These are phyloP conservation scores for Lodderomyces elongisporus DNA, from an alignment of 1,139 yeast genomes.

Conservation along the genomic window DNA sequence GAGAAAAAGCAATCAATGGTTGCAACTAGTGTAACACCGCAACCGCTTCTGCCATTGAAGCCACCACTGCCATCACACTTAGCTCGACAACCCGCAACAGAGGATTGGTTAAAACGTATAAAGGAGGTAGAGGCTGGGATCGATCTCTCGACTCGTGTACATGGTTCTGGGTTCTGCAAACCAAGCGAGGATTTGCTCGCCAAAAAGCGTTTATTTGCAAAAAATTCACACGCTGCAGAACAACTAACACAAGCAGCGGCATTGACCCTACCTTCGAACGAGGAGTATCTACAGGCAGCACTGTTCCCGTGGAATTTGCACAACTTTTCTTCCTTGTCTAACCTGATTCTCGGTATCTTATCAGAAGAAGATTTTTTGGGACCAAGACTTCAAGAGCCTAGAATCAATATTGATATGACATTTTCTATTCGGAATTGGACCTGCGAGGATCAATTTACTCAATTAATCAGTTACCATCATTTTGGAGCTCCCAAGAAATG, in stretches of 20 bases:
- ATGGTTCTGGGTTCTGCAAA: neutral
- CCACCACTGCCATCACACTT: conserved; percentile 18
- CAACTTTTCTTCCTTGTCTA: conserved; percentile 54
- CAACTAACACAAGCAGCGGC: too few relatives aligned
- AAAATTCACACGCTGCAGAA: neutral
- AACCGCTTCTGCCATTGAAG: neutral
- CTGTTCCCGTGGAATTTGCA: conserved; percentile 68
- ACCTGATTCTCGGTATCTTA: conserved; percentile 45
- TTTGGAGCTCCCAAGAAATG: conserved; percentile 69
- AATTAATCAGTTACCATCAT: conserved; percentile 62
- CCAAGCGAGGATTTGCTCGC: neutral
- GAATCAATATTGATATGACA: conserved; percentile 51
- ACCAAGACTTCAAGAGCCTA: conserved; percentile 27
- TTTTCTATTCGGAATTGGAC: conserved; percentile 72
- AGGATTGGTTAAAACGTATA: too few relatives aligned
- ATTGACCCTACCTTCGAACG: conserved; percentile 18
- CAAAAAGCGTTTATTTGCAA: neutral
- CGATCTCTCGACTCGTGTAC: conserved; percentile 6
- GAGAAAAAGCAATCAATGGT: conserved; percentile 7
- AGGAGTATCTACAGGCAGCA: conserved; percentile 19
- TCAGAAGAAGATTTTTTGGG: conserved; percentile 39
- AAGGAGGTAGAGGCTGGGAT: conserved; percentile 14
- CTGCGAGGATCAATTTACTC: conserved; percentile 71
- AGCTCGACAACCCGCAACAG: conserved; percentile 14
- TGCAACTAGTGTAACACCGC: neutral